These are phyloP conservation scores for Penstemon barbatus DNA, from an alignment of 257 asterid species.

Conservation along the genomic window DNA sequence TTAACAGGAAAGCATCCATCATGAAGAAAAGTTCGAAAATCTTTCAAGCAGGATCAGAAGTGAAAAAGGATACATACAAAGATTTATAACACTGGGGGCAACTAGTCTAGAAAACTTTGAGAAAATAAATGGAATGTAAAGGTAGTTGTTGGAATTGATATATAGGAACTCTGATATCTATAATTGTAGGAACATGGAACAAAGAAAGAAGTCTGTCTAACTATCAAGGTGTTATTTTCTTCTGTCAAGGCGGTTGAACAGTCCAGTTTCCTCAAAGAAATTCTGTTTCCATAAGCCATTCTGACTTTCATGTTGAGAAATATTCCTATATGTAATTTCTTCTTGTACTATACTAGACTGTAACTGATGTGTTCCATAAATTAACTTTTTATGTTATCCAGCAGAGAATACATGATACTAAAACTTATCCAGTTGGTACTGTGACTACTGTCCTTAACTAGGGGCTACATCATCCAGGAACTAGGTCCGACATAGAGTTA, in stretches of 20 bases:
- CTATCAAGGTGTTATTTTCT: slow-evolving; percentile 6
- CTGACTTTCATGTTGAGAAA: slow-evolving; percentile 7
- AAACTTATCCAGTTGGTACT: background rate
- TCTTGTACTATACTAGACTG: background rate
- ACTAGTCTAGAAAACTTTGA: background rate
- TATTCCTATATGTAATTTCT: background rate
- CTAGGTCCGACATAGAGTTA: no score
- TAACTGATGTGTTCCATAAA: background rate
- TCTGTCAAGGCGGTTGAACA: slow-evolving; percentile 12
- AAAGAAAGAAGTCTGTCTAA: slow-evolving; percentile 14
- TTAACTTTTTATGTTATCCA: background rate
- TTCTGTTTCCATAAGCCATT: slow-evolving; percentile 12
- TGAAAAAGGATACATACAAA: background rate
- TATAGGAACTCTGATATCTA: slow-evolving; percentile 1
- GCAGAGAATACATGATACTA: background rate
- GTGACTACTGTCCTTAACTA: no score
- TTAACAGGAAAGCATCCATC: slow-evolving; percentile 6
- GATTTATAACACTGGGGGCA: background rate
- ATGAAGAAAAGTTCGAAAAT: slow-evolving; percentile 19
- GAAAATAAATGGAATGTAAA: slow-evolving; percentile 3
- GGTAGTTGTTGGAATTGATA: background rate
- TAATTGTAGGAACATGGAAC: background rate
- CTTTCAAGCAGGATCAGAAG: slow-evolving; percentile 17
- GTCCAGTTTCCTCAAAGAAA: no score
- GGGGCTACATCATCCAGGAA: no score